Evolutionary conservation across 164 flowering plant species (phyloP).

Genomic region (Chimonanthus praecox): DNA sequence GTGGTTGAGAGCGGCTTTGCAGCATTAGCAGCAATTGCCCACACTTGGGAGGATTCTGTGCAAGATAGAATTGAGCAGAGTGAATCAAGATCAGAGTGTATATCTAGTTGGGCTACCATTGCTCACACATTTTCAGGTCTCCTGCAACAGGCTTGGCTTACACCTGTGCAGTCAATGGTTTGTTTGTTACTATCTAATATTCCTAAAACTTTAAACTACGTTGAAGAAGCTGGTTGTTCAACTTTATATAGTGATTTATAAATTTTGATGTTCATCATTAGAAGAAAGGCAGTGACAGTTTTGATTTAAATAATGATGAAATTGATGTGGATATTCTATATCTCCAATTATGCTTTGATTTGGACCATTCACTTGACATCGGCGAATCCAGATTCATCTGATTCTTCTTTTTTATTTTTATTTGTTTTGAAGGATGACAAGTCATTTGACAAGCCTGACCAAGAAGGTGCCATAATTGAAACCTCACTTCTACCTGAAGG

Average conservation of each 20-base stretch:
- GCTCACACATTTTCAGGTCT: constrained; percentile 51
- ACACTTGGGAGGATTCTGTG: constrained; percentile 48
- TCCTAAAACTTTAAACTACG: not conserved
- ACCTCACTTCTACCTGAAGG: not conserved
- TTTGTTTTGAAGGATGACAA: no score
- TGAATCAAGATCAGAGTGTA: constrained; percentile 32
- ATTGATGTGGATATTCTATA: no score
- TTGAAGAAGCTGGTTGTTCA: not conserved
- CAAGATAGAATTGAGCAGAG: constrained; percentile 44
- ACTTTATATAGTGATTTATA: not conserved
- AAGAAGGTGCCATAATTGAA: not conserved
- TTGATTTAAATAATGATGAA: not conserved
- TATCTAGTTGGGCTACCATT: constrained; percentile 35
- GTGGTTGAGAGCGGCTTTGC: constrained; percentile 65
- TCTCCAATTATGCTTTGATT: not conserved
- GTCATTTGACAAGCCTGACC: not conserved
- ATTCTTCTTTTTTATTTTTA: no score
- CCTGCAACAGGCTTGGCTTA: constrained; percentile 64
- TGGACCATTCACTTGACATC: not conserved
- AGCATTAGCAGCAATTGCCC: constrained; percentile 59
- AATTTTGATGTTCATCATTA: not conserved
- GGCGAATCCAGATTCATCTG: not conserved
- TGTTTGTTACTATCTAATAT: not conserved
- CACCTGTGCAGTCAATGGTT: constrained; percentile 24
- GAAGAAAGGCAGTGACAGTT: not conserved